phyloP scores from a whole-genome alignment of 2,329 filamentous ascomycete genomes.

The Penicillium sp. region DNA sequence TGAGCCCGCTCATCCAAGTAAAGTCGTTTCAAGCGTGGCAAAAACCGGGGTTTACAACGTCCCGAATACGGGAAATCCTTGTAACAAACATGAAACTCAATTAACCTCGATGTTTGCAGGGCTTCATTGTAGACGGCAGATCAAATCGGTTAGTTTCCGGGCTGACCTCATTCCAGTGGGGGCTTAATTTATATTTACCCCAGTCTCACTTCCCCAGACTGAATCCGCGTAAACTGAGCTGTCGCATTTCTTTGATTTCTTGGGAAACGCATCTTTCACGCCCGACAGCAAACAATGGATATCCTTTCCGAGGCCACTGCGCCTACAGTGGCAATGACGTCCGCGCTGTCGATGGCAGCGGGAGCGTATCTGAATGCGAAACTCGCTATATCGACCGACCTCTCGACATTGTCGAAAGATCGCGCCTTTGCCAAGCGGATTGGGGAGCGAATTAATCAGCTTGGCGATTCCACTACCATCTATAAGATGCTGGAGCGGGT shows the following conservation, averaged over 20 bases:
- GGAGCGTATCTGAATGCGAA: constrained; percentile 44
- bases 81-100: not conserved
- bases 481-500: constrained; percentile 42
- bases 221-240: no score
- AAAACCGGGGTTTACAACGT: no score
- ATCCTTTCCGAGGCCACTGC: constrained; percentile 25
- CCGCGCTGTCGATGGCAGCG: constrained; percentile 32
- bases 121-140: constrained; percentile 21
- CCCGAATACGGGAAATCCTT: no score
- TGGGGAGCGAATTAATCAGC: constrained; percentile 30
- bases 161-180: constrained; percentile 2
- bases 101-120: not conserved
- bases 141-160: constrained; percentile 23
- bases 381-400: constrained; percentile 38
- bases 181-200: no score
- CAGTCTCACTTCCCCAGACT: no score
- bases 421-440: constrained; percentile 32
- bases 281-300: constrained; percentile 20
- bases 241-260: no score
- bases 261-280: no score
- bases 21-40: no score
- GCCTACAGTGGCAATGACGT: constrained; percentile 31
- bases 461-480: constrained; percentile 39
- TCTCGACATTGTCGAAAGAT: constrained; percentile 33
- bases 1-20: no score